Evolutionary conservation across 768 basidiomycete genomes (phyloP), one percentile per base, ranked within the genome.

Genomic region (Panaeolus cyanescens): DNA sequence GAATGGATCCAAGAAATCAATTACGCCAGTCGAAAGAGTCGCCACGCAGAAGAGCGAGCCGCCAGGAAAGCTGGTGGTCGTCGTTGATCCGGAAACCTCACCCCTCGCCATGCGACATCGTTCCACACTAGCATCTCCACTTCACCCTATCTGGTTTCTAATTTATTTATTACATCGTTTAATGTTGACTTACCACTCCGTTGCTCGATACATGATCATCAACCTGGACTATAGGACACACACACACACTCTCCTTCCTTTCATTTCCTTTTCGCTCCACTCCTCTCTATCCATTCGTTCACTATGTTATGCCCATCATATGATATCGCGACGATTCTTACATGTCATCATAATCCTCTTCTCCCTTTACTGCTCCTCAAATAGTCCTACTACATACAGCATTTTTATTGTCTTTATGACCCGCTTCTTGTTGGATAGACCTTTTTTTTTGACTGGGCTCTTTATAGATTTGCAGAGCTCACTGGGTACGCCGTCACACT

Each of bases 31-130:
- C 70, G 72, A 55, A 77, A 73, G 61, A 83, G 79, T 64, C 75
- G 79, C 54, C 77, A 79, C 32, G 82, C 83, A 4, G 80, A 82
- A 67, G 79, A 79, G 56, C 70, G 75, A 6, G 78, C 77, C 22
- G 68, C 64, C 12, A 62, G 71, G 25, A 71, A 68, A 58, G 56
- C 62, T 54, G 65, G 63, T n/a, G 62, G 65, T 33, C 59, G 68
- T 34, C 65, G 59, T 57, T 28, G 25, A 31, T 12, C 10, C n/a
- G n/a, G n/a, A n/a, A 50, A 22, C 45, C 45, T n/a, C 45, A 22
- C 32, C 28, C 55, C 39, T 25, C 15, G 36, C 15, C 54, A 15
- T 15, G n/a, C 32, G 53, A 25, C 39, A 57, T 34, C 28, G 22
- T 59, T 50, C 45, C n/a, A n/a, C n/a, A n/a, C n/a, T n/a, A n/a